A percentile compares a stretch with the other conserved stretches of the same genome.
These are phyloP conservation scores for Nannochloropsis gaditana DNA, from an alignment of 108 stramenopile genomes.

Conservation along the genomic window DNA sequence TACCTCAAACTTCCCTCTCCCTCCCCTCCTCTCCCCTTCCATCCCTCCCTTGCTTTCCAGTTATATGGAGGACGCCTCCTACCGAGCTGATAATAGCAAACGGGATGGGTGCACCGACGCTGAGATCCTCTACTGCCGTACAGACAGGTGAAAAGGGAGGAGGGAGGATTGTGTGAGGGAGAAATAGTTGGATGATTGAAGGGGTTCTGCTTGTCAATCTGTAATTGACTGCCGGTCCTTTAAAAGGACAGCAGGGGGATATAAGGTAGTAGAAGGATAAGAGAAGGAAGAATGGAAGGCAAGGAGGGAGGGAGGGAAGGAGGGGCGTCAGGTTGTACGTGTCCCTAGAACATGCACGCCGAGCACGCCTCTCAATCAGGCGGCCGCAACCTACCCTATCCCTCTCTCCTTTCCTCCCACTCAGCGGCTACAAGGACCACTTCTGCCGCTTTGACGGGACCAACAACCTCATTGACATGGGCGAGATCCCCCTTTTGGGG, in stretches of 20 bases:
- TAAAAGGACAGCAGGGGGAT: too few relatives aligned
- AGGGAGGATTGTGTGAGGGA: background rate
- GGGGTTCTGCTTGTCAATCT: too few relatives aligned
- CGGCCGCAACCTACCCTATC: background rate
- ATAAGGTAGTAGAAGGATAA: too few relatives aligned
- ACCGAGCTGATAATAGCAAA: background rate
- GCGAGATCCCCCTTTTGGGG: background rate
- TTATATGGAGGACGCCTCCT: constrained; percentile 6
- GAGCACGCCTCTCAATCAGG: too few relatives aligned
- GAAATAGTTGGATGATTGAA: background rate
- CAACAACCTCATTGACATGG: background rate
- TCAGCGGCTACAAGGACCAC: background rate
- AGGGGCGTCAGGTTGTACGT: too few relatives aligned
- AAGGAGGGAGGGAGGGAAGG: too few relatives aligned
- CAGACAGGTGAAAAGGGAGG: background rate
- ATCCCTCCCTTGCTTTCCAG: background rate
- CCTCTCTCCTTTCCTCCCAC: background rate
- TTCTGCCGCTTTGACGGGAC: constrained; percentile 5
- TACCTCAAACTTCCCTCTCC: background rate
- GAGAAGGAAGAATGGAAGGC: too few relatives aligned
- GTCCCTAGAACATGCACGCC: too few relatives aligned
- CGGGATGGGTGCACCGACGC: background rate
- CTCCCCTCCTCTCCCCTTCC: background rate
- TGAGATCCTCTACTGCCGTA: background rate
- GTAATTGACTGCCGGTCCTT: too few relatives aligned